These are phyloP conservation scores for Chaetomium globosum DNA, from an alignment of 2,329 filamentous ascomycete genomes.

Conservation along the genomic window DNA sequence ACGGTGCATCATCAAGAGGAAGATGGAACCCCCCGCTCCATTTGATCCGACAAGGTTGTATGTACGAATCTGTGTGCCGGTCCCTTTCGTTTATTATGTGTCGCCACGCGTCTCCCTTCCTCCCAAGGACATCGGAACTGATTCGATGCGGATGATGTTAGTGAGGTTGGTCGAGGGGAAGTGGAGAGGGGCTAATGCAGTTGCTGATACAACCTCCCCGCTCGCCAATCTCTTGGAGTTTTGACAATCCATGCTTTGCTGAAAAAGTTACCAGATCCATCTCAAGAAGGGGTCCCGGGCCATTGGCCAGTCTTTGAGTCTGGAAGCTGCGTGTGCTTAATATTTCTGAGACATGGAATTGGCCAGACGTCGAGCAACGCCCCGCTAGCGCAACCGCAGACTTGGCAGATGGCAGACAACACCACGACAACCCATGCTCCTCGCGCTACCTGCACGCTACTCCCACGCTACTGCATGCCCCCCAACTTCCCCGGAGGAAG, in stretches of 20 bases:
- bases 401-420: slow-evolving; percentile 4
- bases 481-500: background rate
- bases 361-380: slow-evolving; percentile 20
- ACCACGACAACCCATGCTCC: background rate
- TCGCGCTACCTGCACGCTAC: no score
- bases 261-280: slow-evolving; percentile 19
- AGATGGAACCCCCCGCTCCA: background rate
- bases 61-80: background rate
- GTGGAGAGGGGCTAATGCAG: slow-evolving; percentile 4
- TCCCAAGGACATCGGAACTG: slow-evolving; percentile 6
- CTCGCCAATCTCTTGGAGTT: slow-evolving; percentile 27
- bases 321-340: slow-evolving; percentile 11
- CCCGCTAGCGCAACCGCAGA: slow-evolving; percentile 11
- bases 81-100: slow-evolving; percentile 1
- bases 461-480: slow-evolving; percentile 9
- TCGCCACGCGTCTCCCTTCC: slow-evolving; percentile 11
- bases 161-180: background rate
- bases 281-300: background rate
- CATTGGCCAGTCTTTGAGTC: slow-evolving; percentile 10
- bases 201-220: slow-evolving; percentile 16
- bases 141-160: slow-evolving; percentile 6
- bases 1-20: background rate
- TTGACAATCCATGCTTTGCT: background rate
- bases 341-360: slow-evolving; percentile 27
- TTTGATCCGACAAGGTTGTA: background rate